Base-by-base conservation (phyloP, 2,329 filamentous ascomycete species). In the Colletotrichum ledebouriae region DNA sequence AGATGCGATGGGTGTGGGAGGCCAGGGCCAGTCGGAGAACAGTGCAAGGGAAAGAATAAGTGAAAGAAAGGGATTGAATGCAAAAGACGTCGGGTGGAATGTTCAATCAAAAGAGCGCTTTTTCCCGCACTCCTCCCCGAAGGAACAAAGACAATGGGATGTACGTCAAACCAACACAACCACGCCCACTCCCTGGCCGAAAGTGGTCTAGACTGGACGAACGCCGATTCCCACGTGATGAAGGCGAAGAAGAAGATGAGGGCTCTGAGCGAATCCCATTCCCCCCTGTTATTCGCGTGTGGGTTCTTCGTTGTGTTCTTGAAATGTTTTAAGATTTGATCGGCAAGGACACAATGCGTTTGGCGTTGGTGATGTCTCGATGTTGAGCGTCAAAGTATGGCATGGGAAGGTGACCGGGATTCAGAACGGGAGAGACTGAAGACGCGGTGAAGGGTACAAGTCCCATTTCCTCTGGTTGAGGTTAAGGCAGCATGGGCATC, bases 321-420 rank as follows among this genome's bases (percentile, higher is more conserved):
- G 42, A 53, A 53, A 57, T 60, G 49, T 53, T 61, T 55, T 57
- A 41, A 69, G 60, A 66, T 65, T 69, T 47, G 66, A 69, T 69
- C 66, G 66, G 66, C 61, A 66, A 57, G 42, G 44, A 63, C 22
- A 69, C 66, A 66, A 69, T 66, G 66, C 56, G 61, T 69, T 69
- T 66, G 66, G 66, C 66, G 47, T 66, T 69, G 66, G 55, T 59
- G 66, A 55, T 69, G 66, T 69, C 66, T 69, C 66, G 49, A 66
- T 60, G 62, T 50, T 55, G 47, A 34, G 41, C 47, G 61, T 47
- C 53, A 59, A 58, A 59, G 53, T 46, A 42, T 65, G 65, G 60
- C 44, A 52, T 34, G 53, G 37, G 41, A 39, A 17, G 53, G 64
- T 39, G 29, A 49, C 66, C n/a, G 41, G 61, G 66, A 61, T 66